These are phyloP conservation scores for Debaryomyces hansenii DNA, from an alignment of 805 yeast species.

Conservation along the genomic window DNA sequence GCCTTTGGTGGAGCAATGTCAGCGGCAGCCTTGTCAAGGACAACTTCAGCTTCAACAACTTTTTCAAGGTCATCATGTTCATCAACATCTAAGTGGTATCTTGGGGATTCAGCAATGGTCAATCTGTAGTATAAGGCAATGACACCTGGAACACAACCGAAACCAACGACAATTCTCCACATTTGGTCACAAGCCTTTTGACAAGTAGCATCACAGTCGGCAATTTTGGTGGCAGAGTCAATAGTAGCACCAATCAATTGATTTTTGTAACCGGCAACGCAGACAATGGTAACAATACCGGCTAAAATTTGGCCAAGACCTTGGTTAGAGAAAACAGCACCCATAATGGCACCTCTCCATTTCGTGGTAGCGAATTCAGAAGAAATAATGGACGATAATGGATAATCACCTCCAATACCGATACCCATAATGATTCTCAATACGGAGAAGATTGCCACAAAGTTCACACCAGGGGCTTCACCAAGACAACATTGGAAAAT, in stretches of 20 bases:
- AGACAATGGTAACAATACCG: constrained; percentile 77
- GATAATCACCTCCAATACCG: constrained; percentile 98
- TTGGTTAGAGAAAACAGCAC: constrained; percentile 94
- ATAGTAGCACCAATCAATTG: constrained; percentile 48
- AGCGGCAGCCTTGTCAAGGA: constrained; percentile 35
- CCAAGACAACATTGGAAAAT: constrained; percentile 77
- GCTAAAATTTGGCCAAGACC: constrained; percentile 94
- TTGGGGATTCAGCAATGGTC: constrained; percentile 93
- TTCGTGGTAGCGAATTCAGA: constrained; percentile 91
- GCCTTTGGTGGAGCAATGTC: constrained; percentile 72
- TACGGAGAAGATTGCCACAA: constrained; percentile 71
- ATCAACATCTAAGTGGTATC: constrained; percentile 78
- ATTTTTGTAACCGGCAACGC: constrained; percentile 75
- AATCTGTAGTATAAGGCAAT: constrained; percentile 87
- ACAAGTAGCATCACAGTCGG: constrained; percentile 68
- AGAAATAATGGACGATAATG: constrained; percentile 88
- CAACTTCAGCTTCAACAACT: constrained; percentile 51
- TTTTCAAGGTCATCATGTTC: constrained; percentile 56
- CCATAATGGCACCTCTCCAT: constrained; percentile 98
- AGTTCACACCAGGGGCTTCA: constrained; percentile 65
- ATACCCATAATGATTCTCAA: constrained; percentile 90
- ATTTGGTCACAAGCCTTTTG: constrained; percentile 80
- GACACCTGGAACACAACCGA: constrained; percentile 87
- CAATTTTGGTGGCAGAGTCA: constrained; percentile 33
- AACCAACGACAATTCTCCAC: constrained; percentile 91